phyloP scores from a whole-genome alignment of 257 asterid genomes.

The Scutellaria minor region DNA sequence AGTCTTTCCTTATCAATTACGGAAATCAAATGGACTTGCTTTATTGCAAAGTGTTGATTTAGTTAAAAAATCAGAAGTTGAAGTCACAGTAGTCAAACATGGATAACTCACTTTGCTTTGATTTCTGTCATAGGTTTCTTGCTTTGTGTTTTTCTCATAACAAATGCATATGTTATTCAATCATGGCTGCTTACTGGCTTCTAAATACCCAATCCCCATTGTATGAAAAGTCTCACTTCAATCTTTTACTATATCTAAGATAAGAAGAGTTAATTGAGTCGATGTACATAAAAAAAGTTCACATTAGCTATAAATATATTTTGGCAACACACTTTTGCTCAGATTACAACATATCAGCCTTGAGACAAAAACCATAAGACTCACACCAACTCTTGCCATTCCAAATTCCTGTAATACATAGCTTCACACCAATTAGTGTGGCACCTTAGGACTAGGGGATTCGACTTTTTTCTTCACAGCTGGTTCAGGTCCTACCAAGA shows the following conservation, averaged over 20 bases:
- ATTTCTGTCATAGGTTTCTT: background rate
- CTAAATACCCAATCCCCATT: background rate
- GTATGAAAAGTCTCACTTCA: background rate
- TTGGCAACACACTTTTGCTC: background rate
- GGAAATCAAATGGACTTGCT: no score
- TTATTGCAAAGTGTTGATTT: no score
- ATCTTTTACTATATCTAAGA: slow-evolving; percentile 32
- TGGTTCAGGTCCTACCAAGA: slow-evolving; percentile 58
- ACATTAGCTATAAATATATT: slow-evolving; percentile 14
- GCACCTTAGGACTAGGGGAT: slow-evolving; percentile 39
- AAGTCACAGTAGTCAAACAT: no score
- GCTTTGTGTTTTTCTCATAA: background rate
- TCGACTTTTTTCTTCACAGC: slow-evolving; percentile 45
- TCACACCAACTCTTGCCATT: slow-evolving; percentile 1
- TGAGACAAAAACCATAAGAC: background rate
- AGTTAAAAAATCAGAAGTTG: no score
- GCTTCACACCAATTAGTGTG: slow-evolving; percentile 33
- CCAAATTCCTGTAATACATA: background rate
- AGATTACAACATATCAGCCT: background rate
- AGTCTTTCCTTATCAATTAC: no score
- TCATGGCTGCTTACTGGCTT: background rate
- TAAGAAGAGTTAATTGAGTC: slow-evolving; percentile 48
- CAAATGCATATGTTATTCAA: slow-evolving; percentile 3
- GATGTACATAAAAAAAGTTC: slow-evolving; percentile 24
- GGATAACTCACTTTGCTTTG: background rate